These are phyloP conservation scores for Porodaedalea pini DNA, from an alignment of 1,284 basidiomycete species.

Conservation along the genomic window DNA sequence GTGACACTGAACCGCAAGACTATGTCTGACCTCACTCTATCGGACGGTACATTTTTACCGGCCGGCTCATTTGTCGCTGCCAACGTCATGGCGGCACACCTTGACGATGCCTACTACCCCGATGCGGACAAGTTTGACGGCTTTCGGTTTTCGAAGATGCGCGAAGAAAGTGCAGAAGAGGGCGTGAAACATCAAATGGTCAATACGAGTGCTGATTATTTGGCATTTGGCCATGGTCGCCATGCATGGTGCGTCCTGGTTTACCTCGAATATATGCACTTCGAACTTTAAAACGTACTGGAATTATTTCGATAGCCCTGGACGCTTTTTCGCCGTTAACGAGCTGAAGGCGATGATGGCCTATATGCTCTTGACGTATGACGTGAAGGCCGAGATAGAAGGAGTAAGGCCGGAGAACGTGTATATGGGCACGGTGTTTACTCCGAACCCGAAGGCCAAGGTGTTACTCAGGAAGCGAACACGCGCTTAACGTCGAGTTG, in stretches of 20 bases:
- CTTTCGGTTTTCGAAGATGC: conserved; percentile 44
- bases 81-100: conserved; percentile 41
- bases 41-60: conserved; percentile 42
- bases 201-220: conserved; percentile 27
- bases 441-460: conserved; percentile 23
- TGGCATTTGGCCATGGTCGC: conserved; percentile 30
- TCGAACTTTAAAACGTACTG: no score
- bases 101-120: conserved; percentile 39
- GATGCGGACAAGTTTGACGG: conserved; percentile 40
- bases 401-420: conserved; percentile 27
- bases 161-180: conserved; percentile 28
- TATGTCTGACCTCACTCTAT: conserved; percentile 37
- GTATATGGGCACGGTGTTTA: conserved; percentile 6
- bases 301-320: neutral
- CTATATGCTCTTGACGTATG: conserved; percentile 18
- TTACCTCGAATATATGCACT: neutral
- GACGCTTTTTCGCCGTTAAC: conserved; percentile 20
- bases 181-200: conserved; percentile 30
- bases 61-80: conserved; percentile 40
- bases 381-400: conserved; percentile 30
- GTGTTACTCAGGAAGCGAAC: conserved; percentile 22
- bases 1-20: conserved; percentile 22
- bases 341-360: conserved; percentile 22
- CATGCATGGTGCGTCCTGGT: conserved; percentile 29
- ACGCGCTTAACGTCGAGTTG: neutral